Evolutionary conservation across 2,329 filamentous ascomycete species (phyloP), one percentile per base, ranked within the genome.

Genomic region (Ploettnerulaceae sp.): DNA sequence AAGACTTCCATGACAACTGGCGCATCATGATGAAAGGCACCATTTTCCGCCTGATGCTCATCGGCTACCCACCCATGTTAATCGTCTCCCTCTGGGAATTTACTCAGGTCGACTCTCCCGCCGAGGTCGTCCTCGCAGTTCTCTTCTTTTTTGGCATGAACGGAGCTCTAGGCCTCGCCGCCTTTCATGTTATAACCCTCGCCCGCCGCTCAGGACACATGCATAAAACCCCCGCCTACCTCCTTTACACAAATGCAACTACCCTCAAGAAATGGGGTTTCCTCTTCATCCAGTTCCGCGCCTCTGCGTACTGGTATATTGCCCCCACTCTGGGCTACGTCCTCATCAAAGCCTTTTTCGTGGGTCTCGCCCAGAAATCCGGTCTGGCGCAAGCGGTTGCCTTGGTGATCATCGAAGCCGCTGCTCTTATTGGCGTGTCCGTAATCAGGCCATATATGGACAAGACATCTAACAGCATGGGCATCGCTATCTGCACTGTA

Each of bases 211-310:
- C 90, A 22, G 85, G 94, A 53, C 69, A 77, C 48, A 88, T 95
- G 80, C 90, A 96, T 75, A 89, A 91, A 70, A 96, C 95, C 71
- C 89, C 91, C 17, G 91, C 90, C 20, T 96, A 96, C 68, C 95
- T 95, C 58, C 81, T 97, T 52, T 97, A 94, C 71, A 95, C 91
- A 2, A 90, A 96, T 61, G 89, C 90, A n/a, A 79, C 88, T 53
- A 84, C 86, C 41, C 78, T 97, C 54, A 96, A 96, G 78, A 95
- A 95, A 70, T 96, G 90, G 90, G 91, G 91, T 15, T 96, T 96
- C 74, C 78, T 97, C 55, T 97, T 96, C 64, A 89, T 96, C 31
- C 91, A 95, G 67, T 96, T 95, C 76, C 86, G 91, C 61, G 91
- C 91, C 25, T 91, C 89, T 1, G 88, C 89, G 29, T 96, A 95